A percentile compares a stretch with the other conserved stretches of the same genome.
Evolutionary conservation across 2,329 filamentous ascomycete genomes (phyloP).

Genomic region (Penicillium sp.): DNA sequence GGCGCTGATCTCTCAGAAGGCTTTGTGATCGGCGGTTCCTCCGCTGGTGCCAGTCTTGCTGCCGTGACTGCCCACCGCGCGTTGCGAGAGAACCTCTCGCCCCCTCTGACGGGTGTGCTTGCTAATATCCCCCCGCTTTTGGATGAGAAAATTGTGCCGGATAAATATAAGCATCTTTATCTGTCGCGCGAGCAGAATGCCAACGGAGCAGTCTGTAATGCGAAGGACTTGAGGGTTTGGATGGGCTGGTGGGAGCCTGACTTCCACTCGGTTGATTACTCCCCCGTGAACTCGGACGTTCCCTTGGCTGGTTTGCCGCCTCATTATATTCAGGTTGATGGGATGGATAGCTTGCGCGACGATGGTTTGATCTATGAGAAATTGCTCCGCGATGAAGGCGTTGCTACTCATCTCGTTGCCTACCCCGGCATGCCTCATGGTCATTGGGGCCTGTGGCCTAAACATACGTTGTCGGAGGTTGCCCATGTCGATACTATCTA

Average conservation of each 20-base stretch:
- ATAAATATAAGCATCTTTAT: slow-evolving; percentile 42
- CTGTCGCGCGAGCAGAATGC: slow-evolving; percentile 46
- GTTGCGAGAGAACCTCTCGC: slow-evolving; percentile 43
- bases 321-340: slow-evolving; percentile 54
- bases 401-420: slow-evolving; percentile 48
- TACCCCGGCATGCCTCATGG: slow-evolving; percentile 47
- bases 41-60: slow-evolving; percentile 48
- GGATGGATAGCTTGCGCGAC: slow-evolving; percentile 54
- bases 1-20: slow-evolving; percentile 46
- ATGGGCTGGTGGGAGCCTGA: slow-evolving; percentile 1
- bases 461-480: neutral
- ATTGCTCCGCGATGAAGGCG: slow-evolving; percentile 46
- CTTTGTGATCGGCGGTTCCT: slow-evolving; percentile 54
- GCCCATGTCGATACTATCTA: slow-evolving; percentile 1
- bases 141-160: slow-evolving; percentile 31
- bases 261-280: slow-evolving; percentile 10
- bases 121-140: slow-evolving; percentile 45
- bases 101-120: slow-evolving; percentile 51
- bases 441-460: slow-evolving; percentile 6
- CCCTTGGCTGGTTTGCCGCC: slow-evolving; percentile 8
- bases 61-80: slow-evolving; percentile 43
- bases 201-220: slow-evolving; percentile 30
- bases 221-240: neutral
- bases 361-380: slow-evolving; percentile 56
- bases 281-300: slow-evolving; percentile 7